Evolutionary conservation across 75 land plant genomes (phyloP), one percentile per base, ranked within the genome.

Genomic region (Pinus albicaulis): DNA sequence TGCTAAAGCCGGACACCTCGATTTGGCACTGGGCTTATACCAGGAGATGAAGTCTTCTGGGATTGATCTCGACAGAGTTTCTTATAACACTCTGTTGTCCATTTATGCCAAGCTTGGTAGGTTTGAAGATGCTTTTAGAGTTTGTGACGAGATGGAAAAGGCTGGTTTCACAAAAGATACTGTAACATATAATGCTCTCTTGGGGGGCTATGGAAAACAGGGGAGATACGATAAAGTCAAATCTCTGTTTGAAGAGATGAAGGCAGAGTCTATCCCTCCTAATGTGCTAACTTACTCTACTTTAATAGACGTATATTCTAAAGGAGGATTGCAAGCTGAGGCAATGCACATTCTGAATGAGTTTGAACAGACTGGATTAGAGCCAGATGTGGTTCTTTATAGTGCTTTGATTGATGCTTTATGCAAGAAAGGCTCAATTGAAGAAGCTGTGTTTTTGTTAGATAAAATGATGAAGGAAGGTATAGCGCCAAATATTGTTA

Each of bases 161-260:
- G 82, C 82, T 11, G 98, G 99, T 59, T 83, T 90, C 59, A 89
- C 81, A 75, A 95, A 88, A 76, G 99, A 98, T 83, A 83, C 79
- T 59, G 98, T 97, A 17, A 95, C 99, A 20, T 97, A 95, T 80
- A 97, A 97, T 77, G 95, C 98, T 8, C 89, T 97, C 23, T 64
- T 98, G 19, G 93, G 82, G 81, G 98, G 96, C 14, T 95, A 90
- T 82, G 99, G 99, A 57, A 98, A 98, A 76, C 96, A 98, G 74
- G 96, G 94, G 31, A 91, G 85, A 59, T 92, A 82, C 73, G 78
- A 90, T 55, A 85, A 88, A 23, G 92, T 94, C 55, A 84, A 75
- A 12, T 73, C 79, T 34, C 76, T 95, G 74, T 87, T 91, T 74
- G 68, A 83, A 68, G 84, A 86, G 79, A 92, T 98, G 99, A 95